Conservation (phyloP, 495 filamentous ascomycete genomes). For the Penicillium egyptiacum region DNA sequence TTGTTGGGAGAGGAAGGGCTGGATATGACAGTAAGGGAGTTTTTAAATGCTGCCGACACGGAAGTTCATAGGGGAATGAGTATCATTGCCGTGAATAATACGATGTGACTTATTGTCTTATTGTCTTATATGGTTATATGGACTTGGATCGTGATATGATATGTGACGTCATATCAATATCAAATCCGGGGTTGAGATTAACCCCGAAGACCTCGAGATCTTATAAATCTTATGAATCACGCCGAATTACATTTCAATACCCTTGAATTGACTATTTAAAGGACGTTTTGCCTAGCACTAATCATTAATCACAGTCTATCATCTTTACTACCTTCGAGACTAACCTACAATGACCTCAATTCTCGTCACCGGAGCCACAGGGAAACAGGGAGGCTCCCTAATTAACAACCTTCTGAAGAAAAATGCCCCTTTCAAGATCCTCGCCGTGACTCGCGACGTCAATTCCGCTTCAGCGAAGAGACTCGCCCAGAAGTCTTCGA, state of each 20-base stretch:
- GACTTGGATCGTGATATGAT: neutral
- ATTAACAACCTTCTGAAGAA: conserved; percentile 55
- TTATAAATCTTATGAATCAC: neutral
- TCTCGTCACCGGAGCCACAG: conserved; percentile 65
- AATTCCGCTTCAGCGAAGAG: conserved; percentile 52
- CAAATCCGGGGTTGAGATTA: conserved; percentile 5
- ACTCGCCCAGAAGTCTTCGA: conserved; percentile 43
- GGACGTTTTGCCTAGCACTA: neutral
- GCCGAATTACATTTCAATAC: neutral
- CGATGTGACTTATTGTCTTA: neutral
- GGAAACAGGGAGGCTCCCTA: conserved; percentile 66
- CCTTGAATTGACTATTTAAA: neutral
- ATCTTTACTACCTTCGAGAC: neutral
- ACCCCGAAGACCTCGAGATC: neutral
- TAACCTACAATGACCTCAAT: conserved; percentile 31
- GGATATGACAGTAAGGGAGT: conserved; percentile 60
- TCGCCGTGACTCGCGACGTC: conserved; percentile 67
- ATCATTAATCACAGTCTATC: neutral
- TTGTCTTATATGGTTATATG: neutral
- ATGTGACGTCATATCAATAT: conserved; percentile 1
- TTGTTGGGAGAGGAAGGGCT: conserved; percentile 65
- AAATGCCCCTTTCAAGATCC: conserved; percentile 55
- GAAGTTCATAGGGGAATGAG: conserved; percentile 62
- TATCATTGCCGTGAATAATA: conserved; percentile 50
- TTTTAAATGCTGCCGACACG: conserved; percentile 54